Percentiles rank a stretch among this genome's conserved stretches.
Evolutionary conservation across 2,329 filamentous ascomycete species (phyloP).

Genomic region (Colletotrichum liriopes): DNA sequence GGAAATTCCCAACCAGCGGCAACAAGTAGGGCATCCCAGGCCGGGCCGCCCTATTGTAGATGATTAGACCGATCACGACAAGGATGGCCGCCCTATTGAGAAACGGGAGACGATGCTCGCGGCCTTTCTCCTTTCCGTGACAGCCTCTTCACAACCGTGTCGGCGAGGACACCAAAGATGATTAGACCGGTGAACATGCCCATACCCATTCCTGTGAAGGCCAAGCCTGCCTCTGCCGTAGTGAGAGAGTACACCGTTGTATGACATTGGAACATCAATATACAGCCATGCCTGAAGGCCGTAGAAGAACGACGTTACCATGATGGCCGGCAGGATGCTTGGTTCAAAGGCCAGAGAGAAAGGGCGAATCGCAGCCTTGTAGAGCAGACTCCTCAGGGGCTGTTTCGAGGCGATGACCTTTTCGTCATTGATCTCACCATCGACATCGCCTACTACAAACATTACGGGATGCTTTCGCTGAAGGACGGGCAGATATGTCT

Average conservation of each 20-base stretch:
- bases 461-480: slow-evolving; percentile 10
- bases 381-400: slow-evolving; percentile 14
- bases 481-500: slow-evolving; percentile 27
- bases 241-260: slow-evolving; percentile 27
- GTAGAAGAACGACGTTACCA: slow-evolving; percentile 33
- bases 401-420: not conserved
- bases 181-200: slow-evolving; percentile 26
- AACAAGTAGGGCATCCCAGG: slow-evolving; percentile 13
- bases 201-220: slow-evolving; percentile 22
- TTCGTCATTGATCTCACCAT: not conserved
- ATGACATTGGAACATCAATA: slow-evolving; percentile 32
- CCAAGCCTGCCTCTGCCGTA: slow-evolving; percentile 13
- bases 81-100: slow-evolving; percentile 20
- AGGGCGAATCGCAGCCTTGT: slow-evolving; percentile 20
- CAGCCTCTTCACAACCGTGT: slow-evolving; percentile 17
- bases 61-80: slow-evolving; percentile 13
- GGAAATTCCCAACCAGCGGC: slow-evolving; percentile 16
- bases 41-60: slow-evolving; percentile 19
- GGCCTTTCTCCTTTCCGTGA: slow-evolving; percentile 19
- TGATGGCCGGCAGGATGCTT: slow-evolving; percentile 22
- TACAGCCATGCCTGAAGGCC: slow-evolving; percentile 32
- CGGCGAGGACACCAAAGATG: slow-evolving; percentile 32
- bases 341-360: not conserved
- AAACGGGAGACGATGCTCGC: slow-evolving; percentile 30
- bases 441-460: not conserved